A percentile compares a stretch with the other conserved stretches of the same genome.
Conservation (phyloP, 148 eudicot genomes). For the Cornus suecica region DNA sequence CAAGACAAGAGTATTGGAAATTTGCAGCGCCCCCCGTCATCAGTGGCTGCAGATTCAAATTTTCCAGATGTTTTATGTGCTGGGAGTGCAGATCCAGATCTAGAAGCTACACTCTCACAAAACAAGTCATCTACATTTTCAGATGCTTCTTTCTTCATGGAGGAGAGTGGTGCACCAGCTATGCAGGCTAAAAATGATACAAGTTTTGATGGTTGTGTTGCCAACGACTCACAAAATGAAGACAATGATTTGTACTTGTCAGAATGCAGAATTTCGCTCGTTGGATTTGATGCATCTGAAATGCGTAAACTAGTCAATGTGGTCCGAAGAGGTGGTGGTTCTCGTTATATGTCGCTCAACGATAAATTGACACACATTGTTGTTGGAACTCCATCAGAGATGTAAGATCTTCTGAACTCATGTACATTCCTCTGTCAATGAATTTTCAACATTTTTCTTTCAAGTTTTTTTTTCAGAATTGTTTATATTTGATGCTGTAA, state of each 20-base stretch:
- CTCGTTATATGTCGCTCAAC: conserved; percentile 76
- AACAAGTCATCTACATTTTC: conserved; percentile 35
- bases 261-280: conserved; percentile 74
- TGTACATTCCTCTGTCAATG: not conserved
- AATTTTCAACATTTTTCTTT: not conserved
- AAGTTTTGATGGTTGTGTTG: conserved; percentile 57
- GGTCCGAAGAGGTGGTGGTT: conserved; percentile 94
- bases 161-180: conserved; percentile 30
- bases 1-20: conserved; percentile 43
- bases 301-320: conserved; percentile 72
- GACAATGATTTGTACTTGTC: conserved; percentile 87
- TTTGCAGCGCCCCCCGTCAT: conserved; percentile 39
- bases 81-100: conserved; percentile 43
- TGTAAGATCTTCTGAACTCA: conserved; percentile 44
- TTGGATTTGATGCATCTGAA: conserved; percentile 77
- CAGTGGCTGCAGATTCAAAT: conserved; percentile 48
- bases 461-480: not conserved
- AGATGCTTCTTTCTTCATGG: conserved; percentile 31
- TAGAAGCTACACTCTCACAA: conserved; percentile 56
- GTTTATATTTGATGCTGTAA: not conserved
- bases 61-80: conserved; percentile 39
- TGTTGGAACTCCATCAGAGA: conserved; percentile 86
- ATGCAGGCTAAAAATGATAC: conserved; percentile 30
- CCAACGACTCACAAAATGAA: conserved; percentile 81
- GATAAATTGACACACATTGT: conserved; percentile 86